A percentile compares a stretch with the other conserved stretches of the same genome.
phyloP scores from a whole-genome alignment of 2,329 filamentous ascomycete species.

The Proliferodiscus dingleyae region DNA sequence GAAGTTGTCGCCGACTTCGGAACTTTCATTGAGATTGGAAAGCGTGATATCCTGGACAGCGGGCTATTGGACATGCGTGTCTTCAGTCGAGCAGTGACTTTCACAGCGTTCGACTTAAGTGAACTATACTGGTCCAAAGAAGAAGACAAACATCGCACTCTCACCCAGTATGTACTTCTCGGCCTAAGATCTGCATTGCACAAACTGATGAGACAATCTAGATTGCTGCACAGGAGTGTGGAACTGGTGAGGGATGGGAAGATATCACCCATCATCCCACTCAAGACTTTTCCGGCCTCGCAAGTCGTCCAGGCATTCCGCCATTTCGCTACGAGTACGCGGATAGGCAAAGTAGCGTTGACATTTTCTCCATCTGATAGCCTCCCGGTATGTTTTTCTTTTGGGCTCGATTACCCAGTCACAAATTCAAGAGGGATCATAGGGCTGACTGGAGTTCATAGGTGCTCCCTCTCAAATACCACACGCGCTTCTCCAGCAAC shows the following conservation, averaged over 20 bases:
- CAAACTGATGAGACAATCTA: neutral
- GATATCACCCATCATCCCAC: neutral
- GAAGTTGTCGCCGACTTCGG: constrained; percentile 32
- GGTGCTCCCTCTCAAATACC: neutral
- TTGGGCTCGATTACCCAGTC: too few species aligned
- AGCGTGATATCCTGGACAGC: constrained; percentile 26
- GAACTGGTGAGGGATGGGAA: constrained; percentile 1
- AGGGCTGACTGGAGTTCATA: neutral
- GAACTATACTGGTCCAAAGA: constrained; percentile 1
- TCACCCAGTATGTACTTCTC: neutral
- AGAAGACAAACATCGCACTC: neutral
- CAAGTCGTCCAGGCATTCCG: constrained; percentile 3
- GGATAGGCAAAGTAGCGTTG: constrained; percentile 1
- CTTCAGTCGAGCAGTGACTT: constrained; percentile 22
- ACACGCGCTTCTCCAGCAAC: constrained; percentile 12
- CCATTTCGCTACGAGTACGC: neutral
- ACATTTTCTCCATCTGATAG: neutral
- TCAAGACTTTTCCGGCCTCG: neutral
- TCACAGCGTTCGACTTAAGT: constrained; percentile 10
- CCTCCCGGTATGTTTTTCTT: neutral
- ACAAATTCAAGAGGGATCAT: too few species aligned
- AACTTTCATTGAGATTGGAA: constrained; percentile 35
- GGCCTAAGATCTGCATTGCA: neutral
- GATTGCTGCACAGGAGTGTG: neutral
- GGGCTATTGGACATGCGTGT: constrained; percentile 21